A percentile compares a stretch with the other conserved stretches of the same genome.
Evolutionary conservation across 257 asterid species (phyloP).

Genomic region (Lantana camara): DNA sequence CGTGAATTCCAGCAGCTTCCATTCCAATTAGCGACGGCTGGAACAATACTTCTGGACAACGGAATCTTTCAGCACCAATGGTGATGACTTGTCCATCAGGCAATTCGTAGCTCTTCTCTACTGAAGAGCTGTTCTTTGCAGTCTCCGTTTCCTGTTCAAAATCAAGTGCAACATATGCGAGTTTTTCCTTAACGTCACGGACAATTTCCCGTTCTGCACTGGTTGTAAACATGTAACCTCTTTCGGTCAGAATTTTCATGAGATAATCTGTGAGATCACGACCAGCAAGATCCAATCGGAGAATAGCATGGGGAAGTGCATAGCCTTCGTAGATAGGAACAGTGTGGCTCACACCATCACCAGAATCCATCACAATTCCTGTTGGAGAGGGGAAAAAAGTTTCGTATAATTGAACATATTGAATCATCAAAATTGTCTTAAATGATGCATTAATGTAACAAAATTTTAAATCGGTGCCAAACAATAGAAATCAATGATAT

Average conservation of each 20-base stretch:
- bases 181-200: constrained; percentile 47
- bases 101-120: constrained; percentile 44
- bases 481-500: too few species aligned
- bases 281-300: constrained; percentile 45
- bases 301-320: constrained; percentile 46
- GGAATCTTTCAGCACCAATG: constrained; percentile 48
- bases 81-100: constrained; percentile 49
- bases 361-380: constrained; percentile 51
- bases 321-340: constrained; percentile 51
- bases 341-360: constrained; percentile 50
- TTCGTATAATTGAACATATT: neutral
- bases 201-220: constrained; percentile 48
- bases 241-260: constrained; percentile 42
- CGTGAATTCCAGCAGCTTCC: constrained; percentile 50
- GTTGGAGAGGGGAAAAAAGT: neutral
- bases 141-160: constrained; percentile 47
- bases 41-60: constrained; percentile 50
- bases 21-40: constrained; percentile 44
- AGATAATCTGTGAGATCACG: constrained; percentile 50
- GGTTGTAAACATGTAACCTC: constrained; percentile 49
- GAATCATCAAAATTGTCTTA: neutral
- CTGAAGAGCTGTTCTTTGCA: constrained; percentile 40
- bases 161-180: constrained; percentile 46
- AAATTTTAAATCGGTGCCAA: too few species aligned
- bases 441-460: too few species aligned